Base-by-base conservation (phyloP, 176 grass and related monocot species). In the Miscanthus lutarioriparius region DNA sequence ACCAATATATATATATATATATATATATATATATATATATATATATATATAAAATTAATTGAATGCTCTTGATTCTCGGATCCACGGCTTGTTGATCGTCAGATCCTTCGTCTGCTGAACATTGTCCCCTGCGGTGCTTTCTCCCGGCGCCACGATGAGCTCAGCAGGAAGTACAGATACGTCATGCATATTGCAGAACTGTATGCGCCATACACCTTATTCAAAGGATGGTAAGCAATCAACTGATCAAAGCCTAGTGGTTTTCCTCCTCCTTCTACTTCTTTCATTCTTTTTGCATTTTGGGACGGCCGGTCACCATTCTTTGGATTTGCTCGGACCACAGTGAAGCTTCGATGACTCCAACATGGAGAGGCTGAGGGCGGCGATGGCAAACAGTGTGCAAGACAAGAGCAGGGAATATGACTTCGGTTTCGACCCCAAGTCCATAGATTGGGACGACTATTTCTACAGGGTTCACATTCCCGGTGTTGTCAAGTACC, bases 131-230 rank as follows among this genome's bases (percentile, higher is more conserved):
- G 70, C 2, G 81, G 81, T 1, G 27, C 33, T 4, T 47, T 74
- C 40, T 83, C 81, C 1, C 54, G 40, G 26, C 56, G 19, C 17
- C 36, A 65, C 26, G 0, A 37, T 2, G 7, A 64, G 20, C 56
- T 83, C 37, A 88, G 72, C 41, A 38, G 78, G 2, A 83, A 37
- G 44, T 93, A 88, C 80, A 43, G 40, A 43, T 43, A 43, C 40
- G 10, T 3, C 10, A 43, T 43, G 43, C 43, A 44, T 44, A 44
- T 93, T 10, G 22, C 82, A 4, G 78, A 93, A 1, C 85, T 93
- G 1, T 93, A 93, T 47, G 51, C 81, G 22, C 91, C 91, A 0
- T 93, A 86, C 44, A 10, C 54, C 30, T 83, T 86, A 16, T 93
- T 88, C 88, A 85, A 70, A 51, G 81, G 70, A 10, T 36, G 70